Conservation (phyloP, 257 asterid species). For the Asclepias syriaca region DNA sequence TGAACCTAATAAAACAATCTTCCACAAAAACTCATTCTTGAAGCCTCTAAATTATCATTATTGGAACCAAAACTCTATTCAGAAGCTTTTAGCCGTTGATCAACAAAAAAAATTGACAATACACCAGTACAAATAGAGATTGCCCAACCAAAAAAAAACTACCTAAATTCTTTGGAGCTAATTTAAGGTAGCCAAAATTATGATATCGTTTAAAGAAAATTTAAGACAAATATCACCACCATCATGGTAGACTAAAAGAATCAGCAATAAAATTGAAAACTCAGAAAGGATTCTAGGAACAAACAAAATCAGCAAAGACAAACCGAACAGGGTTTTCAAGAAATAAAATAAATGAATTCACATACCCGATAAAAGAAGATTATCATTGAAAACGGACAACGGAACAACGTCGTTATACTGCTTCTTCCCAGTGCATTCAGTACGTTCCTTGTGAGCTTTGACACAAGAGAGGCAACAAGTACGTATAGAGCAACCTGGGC, state of each 20-base stretch:
- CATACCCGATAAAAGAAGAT: conserved; percentile 63
- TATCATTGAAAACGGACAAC: conserved; percentile 65
- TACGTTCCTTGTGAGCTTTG: conserved; percentile 79
- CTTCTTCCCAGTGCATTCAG: conserved; percentile 68
- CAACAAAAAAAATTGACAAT: background rate
- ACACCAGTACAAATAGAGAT: background rate
- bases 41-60: background rate
- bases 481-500: conserved; percentile 85
- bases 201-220: background rate
- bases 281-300: too few species aligned
- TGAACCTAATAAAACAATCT: background rate
- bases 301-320: background rate
- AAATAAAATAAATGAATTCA: background rate
- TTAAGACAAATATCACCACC: background rate
- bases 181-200: background rate
- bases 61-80: background rate
- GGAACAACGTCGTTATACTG: conserved; percentile 47
- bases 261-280: background rate
- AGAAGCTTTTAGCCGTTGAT: background rate
- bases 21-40: background rate
- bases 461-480: conserved; percentile 90
- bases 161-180: background rate
- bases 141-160: background rate
- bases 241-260: background rate
- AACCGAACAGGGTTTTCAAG: background rate